These are phyloP conservation scores for Cutaneotrichosporon dermatis DNA, from an alignment of 1,284 basidiomycete genomes.

Conservation along the genomic window DNA sequence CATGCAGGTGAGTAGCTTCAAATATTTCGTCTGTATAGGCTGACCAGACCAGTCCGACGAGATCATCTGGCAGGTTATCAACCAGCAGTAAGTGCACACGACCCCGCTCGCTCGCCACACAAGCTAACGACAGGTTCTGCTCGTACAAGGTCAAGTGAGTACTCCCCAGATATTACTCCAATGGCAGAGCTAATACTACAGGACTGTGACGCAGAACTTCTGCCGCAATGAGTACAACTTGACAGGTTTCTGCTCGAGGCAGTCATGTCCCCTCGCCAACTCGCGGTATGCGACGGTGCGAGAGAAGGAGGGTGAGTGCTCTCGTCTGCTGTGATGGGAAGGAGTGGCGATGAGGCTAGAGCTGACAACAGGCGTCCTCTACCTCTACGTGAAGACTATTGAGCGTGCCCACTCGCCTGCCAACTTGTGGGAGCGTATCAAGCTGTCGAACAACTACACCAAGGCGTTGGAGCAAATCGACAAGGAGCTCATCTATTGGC, in stretches of 20 bases:
- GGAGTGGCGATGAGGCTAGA: not conserved
- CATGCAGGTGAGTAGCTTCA: constrained; percentile 40
- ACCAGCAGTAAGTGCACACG: constrained; percentile 59
- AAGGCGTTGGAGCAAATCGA: constrained; percentile 97
- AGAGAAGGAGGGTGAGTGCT: constrained; percentile 76
- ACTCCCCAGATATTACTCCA: too few species aligned
- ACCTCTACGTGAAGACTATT: constrained; percentile 97
- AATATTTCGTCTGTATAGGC: constrained; percentile 1
- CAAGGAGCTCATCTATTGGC: constrained; percentile 93
- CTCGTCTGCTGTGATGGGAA: too few species aligned
- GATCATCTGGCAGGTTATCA: constrained; percentile 92
- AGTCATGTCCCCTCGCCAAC: constrained; percentile 96
- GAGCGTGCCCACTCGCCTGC: constrained; percentile 94
- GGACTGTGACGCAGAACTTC: constrained; percentile 91
- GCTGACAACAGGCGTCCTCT: constrained; percentile 66
- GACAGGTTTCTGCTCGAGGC: constrained; percentile 92
- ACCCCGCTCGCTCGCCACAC: not conserved
- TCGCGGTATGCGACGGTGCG: constrained; percentile 94
- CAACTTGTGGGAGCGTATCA: constrained; percentile 95
- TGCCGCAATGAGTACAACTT: constrained; percentile 99
- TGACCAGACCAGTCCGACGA: constrained; percentile 70
- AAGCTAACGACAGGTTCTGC: constrained; percentile 56
- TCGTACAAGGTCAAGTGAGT: constrained; percentile 96
- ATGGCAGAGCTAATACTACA: constrained; percentile 39
- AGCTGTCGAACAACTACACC: constrained; percentile 87